Evolutionary conservation across 345 rosid genomes (phyloP), one percentile per base, ranked within the genome.

Genomic region (Camelina neglecta): DNA sequence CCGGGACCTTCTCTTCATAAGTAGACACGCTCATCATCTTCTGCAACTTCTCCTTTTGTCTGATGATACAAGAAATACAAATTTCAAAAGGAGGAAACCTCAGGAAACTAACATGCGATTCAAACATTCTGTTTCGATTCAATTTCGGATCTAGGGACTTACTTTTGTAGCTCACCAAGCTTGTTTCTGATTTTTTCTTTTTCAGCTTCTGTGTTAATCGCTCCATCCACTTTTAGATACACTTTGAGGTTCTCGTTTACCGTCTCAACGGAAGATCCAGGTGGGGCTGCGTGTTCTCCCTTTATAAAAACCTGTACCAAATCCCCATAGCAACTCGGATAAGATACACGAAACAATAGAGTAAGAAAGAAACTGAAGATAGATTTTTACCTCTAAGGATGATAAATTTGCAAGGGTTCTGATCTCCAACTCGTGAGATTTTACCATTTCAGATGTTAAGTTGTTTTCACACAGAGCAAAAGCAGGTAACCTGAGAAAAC

Each of bases 191-290:
- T 79, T 83, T 90, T 95, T 69, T 84, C 92, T 12, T 56, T 87
- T 76, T 92, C 96, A 48, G 85, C 89, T 73, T 83, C 85, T 38
- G 83, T 58, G 72, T 87, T 83, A 11, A 92, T 81, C 62, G 82
- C 72, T 67, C 97, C 93, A 20, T 89, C 81, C 58, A 86, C 93
- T 85, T 86, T 78, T 2, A 95, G 90, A 84, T 95, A 92, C 51
- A 92, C 89, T 74, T 81, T 84, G 58, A 95, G 87, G 83, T 87
- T 86, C 80, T 89, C 98, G 26, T 92, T 88, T 13, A 95, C 96
- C 5, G 86, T 89, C 86, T 89, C 93, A 41, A 95, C 86, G 1
- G 88, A 86, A 81, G 96, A 90, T 67, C 86, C 89, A 49, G 79
- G 75, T 15, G 97, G 98, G 65, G 93, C 92, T 56, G 38, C 85